phyloP scores from a whole-genome alignment of 78 protist species.

The Dictyostelium firmibasis region DNA sequence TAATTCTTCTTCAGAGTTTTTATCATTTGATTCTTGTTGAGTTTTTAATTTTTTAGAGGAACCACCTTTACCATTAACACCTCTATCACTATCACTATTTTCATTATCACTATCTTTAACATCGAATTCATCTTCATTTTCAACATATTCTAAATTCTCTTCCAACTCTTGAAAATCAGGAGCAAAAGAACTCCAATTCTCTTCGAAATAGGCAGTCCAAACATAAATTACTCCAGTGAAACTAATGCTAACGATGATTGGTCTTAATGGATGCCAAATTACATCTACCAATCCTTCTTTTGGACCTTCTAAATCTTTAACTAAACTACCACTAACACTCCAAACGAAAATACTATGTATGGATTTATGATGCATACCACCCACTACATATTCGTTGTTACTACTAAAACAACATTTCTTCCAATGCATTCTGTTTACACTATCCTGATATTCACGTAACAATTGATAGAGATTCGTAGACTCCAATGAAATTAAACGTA shows the following conservation, averaged over 20 bases:
- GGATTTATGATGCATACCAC: slow-evolving; percentile 62
- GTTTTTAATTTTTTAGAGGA: neutral
- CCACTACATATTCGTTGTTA: slow-evolving; percentile 70
- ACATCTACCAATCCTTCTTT: slow-evolving; percentile 82
- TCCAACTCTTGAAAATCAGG: slow-evolving; percentile 88
- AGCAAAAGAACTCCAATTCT: slow-evolving; percentile 93
- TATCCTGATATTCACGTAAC: slow-evolving; percentile 48
- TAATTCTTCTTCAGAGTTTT: neutral
- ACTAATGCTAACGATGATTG: slow-evolving; percentile 35
- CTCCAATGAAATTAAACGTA: slow-evolving; percentile 46
- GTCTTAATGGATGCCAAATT: slow-evolving; percentile 82
- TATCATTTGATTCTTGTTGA: neutral
- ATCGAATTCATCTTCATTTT: slow-evolving; percentile 92
- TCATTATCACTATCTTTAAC: slow-evolving; percentile 31
- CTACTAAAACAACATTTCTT: slow-evolving; percentile 62
- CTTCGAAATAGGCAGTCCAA: slow-evolving; percentile 69
- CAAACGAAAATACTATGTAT: slow-evolving; percentile 71
- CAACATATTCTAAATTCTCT: slow-evolving; percentile 86
- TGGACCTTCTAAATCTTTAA: slow-evolving; percentile 86
- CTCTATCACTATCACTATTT: neutral
- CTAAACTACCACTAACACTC: slow-evolving; percentile 68
- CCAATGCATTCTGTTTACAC: slow-evolving; percentile 83
- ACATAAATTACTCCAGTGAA: slow-evolving; percentile 62
- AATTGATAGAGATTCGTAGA: neutral
- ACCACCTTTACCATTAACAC: slow-evolving; percentile 37